phyloP scores from a whole-genome alignment of 164 flowering plant species.

The Saururus chinensis region DNA sequence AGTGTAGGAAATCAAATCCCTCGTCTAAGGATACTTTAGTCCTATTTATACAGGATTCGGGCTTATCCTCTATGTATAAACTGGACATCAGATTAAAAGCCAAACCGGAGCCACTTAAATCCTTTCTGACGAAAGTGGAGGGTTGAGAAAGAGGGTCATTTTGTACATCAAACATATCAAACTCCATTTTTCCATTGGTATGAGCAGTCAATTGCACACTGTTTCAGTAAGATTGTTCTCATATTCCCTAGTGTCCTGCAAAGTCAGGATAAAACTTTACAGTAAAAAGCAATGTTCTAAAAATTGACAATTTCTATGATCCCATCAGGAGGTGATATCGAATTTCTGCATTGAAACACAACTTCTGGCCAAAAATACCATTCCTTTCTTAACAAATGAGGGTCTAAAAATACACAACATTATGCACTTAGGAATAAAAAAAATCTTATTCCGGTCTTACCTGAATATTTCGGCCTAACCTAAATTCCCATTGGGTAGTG shows the following conservation, averaged over 20 bases:
- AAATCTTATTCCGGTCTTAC: neutral
- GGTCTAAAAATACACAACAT: too few relatives aligned
- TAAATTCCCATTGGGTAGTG: slow-evolving; percentile 4
- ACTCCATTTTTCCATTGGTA: slow-evolving; percentile 22
- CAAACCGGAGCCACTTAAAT: slow-evolving; percentile 9
- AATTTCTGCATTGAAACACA: neutral
- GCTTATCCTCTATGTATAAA: slow-evolving; percentile 24
- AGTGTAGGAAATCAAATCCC: slow-evolving; percentile 15
- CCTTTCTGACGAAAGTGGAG: slow-evolving; percentile 10
- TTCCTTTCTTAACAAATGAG: neutral
- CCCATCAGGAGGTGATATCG: neutral
- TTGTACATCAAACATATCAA: slow-evolving; percentile 16
- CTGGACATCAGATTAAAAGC: slow-evolving; percentile 29
- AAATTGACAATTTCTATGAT: neutral
- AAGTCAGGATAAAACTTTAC: neutral
- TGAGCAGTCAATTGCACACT: slow-evolving; percentile 34
- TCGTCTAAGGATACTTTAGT: slow-evolving; percentile 8
- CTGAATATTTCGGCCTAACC: neutral
- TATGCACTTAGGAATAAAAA: neutral
- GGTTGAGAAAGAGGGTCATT: slow-evolving; percentile 19
- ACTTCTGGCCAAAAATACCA: neutral
- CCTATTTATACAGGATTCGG: slow-evolving; percentile 16
- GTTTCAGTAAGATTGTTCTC: slow-evolving; percentile 20
- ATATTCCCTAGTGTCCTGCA: slow-evolving; percentile 1
- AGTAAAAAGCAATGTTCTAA: too few relatives aligned